A percentile compares a stretch with the other conserved stretches of the same genome.
Evolutionary conservation across 1,139 yeast genomes (phyloP).

Genomic region (Yamadazyma atmosphaerica): DNA sequence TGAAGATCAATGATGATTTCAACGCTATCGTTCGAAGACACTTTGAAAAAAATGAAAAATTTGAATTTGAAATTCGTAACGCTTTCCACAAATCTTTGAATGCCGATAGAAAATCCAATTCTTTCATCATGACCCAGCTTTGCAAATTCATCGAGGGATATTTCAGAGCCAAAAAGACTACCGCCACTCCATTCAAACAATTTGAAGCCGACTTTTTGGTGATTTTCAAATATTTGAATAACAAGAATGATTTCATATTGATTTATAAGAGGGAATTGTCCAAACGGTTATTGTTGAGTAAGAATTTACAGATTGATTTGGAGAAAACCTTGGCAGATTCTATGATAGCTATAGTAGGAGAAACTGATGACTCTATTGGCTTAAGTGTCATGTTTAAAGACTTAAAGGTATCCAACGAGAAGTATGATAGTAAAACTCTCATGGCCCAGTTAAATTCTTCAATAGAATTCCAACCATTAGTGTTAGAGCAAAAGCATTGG

Average conservation of each 20-base stretch:
- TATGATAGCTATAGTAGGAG: constrained; percentile 31
- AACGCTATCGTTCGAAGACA: constrained; percentile 11
- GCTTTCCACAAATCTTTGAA: constrained; percentile 28
- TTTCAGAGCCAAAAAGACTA: constrained; percentile 21
- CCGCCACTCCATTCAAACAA: constrained; percentile 16
- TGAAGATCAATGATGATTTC: constrained; percentile 15
- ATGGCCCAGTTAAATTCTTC: constrained; percentile 4
- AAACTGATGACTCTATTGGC: constrained; percentile 32
- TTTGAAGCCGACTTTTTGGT: constrained; percentile 23
- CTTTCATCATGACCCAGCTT: constrained; percentile 24
- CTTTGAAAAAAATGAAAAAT: constrained; percentile 19
- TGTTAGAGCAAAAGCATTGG: constrained; percentile 40
- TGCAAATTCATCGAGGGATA: constrained; percentile 37
- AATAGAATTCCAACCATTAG: constrained; percentile 32
- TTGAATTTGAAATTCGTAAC: constrained; percentile 31
- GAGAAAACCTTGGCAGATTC: constrained; percentile 30
- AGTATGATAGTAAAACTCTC: constrained; percentile 15
- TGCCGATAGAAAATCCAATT: constrained; percentile 18
- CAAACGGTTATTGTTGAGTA: constrained; percentile 32
- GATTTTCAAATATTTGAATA: constrained; percentile 35
- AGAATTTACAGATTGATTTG: constrained; percentile 18
- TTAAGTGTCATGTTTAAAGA: constrained; percentile 38
- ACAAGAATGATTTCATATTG: constrained; percentile 33
- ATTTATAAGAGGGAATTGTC: constrained; percentile 39
- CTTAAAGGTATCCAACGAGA: constrained; percentile 21